phyloP scores from a whole-genome alignment of 2,329 filamentous ascomycete species.

The Berkeleyomyces basicola region DNA sequence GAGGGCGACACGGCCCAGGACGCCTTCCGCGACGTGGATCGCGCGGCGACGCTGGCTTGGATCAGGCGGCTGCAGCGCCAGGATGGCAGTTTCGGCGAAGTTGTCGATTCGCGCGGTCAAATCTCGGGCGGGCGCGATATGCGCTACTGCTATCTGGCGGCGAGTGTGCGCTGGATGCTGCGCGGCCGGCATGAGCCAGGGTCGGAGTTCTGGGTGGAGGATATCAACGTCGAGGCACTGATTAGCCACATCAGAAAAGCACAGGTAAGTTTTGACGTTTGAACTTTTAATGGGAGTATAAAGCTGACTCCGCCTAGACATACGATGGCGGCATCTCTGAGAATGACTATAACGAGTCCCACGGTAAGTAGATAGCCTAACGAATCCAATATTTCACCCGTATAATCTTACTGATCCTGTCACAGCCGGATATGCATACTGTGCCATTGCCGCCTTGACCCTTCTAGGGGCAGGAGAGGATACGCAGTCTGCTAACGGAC shows the following conservation, averaged over 20 bases:
- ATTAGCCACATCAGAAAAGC: constrained; percentile 53
- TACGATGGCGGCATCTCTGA: constrained; percentile 79
- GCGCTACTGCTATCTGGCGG: constrained; percentile 74
- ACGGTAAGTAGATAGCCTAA: constrained; percentile 38
- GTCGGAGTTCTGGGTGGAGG: constrained; percentile 39
- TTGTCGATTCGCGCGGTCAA: constrained; percentile 39
- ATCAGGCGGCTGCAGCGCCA: constrained; percentile 56
- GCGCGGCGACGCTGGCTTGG: constrained; percentile 55
- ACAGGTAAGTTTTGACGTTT: constrained; percentile 26
- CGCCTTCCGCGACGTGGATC: constrained; percentile 47
- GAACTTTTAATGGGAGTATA: not conserved
- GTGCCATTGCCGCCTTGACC: constrained; percentile 60
- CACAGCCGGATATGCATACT: constrained; percentile 72
- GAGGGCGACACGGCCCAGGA: constrained; percentile 23
- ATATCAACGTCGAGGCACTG: constrained; percentile 58
- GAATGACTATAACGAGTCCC: constrained; percentile 62
- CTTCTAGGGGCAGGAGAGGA: constrained; percentile 40
- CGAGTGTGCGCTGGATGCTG: constrained; percentile 68
- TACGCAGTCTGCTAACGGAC: constrained; percentile 6
- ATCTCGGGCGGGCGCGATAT: constrained; percentile 71
- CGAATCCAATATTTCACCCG: constrained; percentile 2
- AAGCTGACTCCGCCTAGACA: constrained; percentile 30
- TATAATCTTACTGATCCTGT: constrained; percentile 20
- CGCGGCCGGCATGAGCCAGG: constrained; percentile 39
- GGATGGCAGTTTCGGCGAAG: constrained; percentile 86